phyloP scores from a whole-genome alignment of 495 filamentous ascomycete species.

The Neurospora sp. region DNA sequence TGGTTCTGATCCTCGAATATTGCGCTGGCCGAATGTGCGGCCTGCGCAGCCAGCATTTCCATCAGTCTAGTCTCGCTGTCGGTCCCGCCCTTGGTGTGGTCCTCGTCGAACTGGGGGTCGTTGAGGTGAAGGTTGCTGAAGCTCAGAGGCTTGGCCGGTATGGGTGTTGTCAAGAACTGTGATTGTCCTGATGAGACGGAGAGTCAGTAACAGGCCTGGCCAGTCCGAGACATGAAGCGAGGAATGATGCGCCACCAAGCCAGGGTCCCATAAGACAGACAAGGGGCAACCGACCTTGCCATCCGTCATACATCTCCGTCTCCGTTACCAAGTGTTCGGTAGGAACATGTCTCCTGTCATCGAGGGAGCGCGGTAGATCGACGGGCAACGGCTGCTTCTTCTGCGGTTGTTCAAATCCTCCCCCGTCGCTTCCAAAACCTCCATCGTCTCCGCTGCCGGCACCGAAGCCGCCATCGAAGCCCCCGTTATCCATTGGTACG shows the following conservation, averaged over 20 bases:
- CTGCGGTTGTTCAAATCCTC: constrained; percentile 1
- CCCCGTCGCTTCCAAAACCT: constrained; percentile 1
- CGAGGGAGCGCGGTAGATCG: constrained; percentile 83
- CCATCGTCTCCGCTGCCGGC: constrained; percentile 8
- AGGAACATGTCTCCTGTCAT: constrained; percentile 63
- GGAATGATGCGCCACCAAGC: neutral
- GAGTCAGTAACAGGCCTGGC: constrained; percentile 9
- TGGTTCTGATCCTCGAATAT: constrained; percentile 69
- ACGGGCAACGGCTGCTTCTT: constrained; percentile 54
- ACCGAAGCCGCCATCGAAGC: constrained; percentile 28
- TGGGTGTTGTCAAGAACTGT: constrained; percentile 79
- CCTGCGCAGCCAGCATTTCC: constrained; percentile 94
- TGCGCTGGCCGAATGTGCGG: constrained; percentile 65
- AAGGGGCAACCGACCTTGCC: constrained; percentile 64
- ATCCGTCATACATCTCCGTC: constrained; percentile 97
- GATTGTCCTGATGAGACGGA: constrained; percentile 64
- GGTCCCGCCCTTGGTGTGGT: constrained; percentile 46
- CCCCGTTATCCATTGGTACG: constrained; percentile 47
- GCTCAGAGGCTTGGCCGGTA: constrained; percentile 68
- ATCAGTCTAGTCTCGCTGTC: constrained; percentile 82
- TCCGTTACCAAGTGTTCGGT: constrained; percentile 49
- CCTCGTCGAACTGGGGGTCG: constrained; percentile 59
- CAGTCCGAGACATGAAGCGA: neutral
- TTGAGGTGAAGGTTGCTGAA: constrained; percentile 77
- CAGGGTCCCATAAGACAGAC: constrained; percentile 7